Evolutionary conservation across 768 basidiomycete genomes (phyloP).

Genomic region (Pleurotus tuber-regium): DNA sequence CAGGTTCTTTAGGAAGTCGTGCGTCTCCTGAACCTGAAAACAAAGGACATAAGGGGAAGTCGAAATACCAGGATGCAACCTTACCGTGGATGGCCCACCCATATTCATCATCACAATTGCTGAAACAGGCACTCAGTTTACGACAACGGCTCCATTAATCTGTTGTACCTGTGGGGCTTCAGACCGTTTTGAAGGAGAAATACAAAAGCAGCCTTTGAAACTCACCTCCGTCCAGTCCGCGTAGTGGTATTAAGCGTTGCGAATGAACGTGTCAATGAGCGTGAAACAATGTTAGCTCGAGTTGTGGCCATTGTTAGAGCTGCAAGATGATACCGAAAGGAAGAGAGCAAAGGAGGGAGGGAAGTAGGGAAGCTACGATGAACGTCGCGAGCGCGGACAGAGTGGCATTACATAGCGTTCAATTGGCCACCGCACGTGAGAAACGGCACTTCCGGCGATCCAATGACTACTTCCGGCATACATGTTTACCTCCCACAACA

Average conservation of each 20-base stretch:
- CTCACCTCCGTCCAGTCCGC: conserved; percentile 33
- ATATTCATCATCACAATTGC: conserved; percentile 98
- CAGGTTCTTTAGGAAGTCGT: conserved; percentile 88
- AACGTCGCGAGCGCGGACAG: conserved; percentile 1
- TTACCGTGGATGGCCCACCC: conserved; percentile 93
- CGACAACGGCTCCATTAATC: conserved; percentile 1
- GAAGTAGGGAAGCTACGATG: conserved; percentile 9
- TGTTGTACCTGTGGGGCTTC: conserved; percentile 60
- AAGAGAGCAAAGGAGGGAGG: conserved; percentile 19
- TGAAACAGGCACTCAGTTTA: conserved; percentile 19
- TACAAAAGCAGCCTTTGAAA: conserved; percentile 17
- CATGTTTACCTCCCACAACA: neutral
- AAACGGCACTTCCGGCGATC: conserved; percentile 6
- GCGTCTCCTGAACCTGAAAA: conserved; percentile 81
- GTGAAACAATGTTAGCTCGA: conserved; percentile 19
- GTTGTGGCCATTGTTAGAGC: conserved; percentile 14
- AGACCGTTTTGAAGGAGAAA: conserved; percentile 2
- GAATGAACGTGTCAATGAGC: conserved; percentile 37
- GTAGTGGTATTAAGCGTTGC: conserved; percentile 41
- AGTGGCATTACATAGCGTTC: neutral
- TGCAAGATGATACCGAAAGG: conserved; percentile 15
- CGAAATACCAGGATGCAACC: conserved; percentile 26
- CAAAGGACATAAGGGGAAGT: too few relatives aligned
- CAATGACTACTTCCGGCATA: neutral
- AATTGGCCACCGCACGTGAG: neutral